A percentile compares a stretch with the other conserved stretches of the same genome.
Conservation (phyloP, 2,329 filamentous ascomycete species). For the Fusarium duplospermum region DNA sequence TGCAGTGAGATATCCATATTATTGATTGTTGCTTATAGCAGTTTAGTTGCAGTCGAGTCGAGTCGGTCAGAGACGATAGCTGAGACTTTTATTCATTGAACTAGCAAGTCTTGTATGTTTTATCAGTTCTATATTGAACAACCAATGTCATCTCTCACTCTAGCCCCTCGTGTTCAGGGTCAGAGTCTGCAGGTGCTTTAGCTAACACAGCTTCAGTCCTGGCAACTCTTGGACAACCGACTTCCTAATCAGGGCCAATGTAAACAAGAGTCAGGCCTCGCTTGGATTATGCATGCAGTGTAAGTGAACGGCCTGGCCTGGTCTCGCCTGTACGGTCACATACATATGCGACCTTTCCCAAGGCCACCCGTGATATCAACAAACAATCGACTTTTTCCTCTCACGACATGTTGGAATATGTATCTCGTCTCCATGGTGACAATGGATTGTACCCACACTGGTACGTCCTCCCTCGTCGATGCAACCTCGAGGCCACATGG, state of each 20-base stretch:
- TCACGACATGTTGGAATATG: too few species aligned
- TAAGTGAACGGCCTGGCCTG: background rate
- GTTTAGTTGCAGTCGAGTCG: constrained; percentile 6
- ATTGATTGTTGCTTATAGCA: constrained; percentile 18
- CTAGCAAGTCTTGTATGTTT: background rate
- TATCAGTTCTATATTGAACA: background rate
- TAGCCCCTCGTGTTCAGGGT: background rate
- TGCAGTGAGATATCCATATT: constrained; percentile 43
- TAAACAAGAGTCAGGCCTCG: background rate
- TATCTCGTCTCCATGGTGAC: constrained; percentile 22
- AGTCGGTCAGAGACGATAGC: background rate
- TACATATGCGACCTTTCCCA: constrained; percentile 26
- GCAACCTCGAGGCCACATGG: background rate
- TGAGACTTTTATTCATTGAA: background rate
- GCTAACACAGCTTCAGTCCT: background rate
- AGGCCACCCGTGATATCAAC: constrained; percentile 29
- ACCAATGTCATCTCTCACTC: background rate
- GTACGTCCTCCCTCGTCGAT: background rate
- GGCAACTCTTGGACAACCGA: background rate
- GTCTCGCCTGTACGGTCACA: background rate
- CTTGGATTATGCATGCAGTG: background rate
- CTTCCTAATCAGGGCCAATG: background rate
- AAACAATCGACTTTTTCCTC: background rate
- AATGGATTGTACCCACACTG: background rate
- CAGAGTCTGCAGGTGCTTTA: background rate